These are phyloP conservation scores for Acidiella bohemica DNA, from an alignment of 495 filamentous ascomycete species.

Conservation along the genomic window DNA sequence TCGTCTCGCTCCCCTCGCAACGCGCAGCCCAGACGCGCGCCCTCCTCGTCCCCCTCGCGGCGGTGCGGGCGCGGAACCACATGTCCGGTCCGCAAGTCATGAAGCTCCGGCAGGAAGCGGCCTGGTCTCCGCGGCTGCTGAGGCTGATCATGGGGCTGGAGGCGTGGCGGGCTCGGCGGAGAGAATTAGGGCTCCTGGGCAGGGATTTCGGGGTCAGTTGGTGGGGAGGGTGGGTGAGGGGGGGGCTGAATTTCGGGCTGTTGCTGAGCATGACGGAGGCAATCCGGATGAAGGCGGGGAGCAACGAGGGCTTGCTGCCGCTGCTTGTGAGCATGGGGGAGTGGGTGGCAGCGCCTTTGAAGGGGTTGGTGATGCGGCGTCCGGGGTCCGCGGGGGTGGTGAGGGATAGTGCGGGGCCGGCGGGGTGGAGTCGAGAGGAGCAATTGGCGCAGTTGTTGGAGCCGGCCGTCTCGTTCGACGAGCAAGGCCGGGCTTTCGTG, in stretches of 20 bases:
- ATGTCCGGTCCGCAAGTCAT: no score
- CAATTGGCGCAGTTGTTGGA: constrained; percentile 1
- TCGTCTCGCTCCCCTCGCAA: constrained; percentile 46
- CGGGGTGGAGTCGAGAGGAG: neutral
- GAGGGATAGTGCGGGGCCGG: neutral
- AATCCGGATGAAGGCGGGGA: constrained; percentile 9
- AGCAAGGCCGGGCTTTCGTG: neutral
- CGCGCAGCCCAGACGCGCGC: constrained; percentile 30
- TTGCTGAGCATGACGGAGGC: constrained; percentile 13
- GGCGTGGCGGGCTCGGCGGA: neutral
- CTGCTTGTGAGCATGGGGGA: constrained; percentile 6
- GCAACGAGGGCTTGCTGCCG: constrained; percentile 8
- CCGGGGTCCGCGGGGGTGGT: no score
- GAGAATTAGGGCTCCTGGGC: neutral
- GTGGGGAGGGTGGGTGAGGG: neutral
- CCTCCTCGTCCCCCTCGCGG: constrained; percentile 39
- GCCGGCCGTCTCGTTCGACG: neutral
- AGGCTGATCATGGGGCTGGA: neutral
- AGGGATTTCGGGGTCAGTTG: neutral
- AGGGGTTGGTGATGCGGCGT: no score
- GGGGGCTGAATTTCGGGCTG: constrained; percentile 3
- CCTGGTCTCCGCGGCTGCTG: neutral
- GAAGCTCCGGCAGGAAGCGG: no score
- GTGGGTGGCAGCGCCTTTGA: no score
- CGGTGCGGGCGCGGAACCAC: neutral